Percentiles rank a stretch among this genome's conserved stretches.
Conservation (phyloP, 257 asterid species). For the Jacaranda copaia region DNA sequence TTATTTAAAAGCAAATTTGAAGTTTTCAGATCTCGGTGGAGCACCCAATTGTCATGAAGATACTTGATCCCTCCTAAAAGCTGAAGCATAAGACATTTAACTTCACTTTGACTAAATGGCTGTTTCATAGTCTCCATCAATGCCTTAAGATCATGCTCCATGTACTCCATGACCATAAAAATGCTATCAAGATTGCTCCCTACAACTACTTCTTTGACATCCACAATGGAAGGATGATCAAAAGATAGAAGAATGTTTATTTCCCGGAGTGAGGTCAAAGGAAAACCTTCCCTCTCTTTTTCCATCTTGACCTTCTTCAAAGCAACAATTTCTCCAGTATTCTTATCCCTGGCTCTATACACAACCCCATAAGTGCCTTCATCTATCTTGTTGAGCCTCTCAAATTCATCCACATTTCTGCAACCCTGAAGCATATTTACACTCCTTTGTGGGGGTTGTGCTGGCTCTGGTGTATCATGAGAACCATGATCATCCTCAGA, state of each 20-base stretch:
- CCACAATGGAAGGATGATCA: constrained; percentile 82
- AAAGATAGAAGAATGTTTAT: constrained; percentile 88
- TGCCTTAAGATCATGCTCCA: constrained; percentile 96
- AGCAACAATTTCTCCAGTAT: constrained; percentile 91
- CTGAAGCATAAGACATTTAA: constrained; percentile 93
- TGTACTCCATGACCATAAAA: constrained; percentile 97
- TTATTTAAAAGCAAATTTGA: constrained; percentile 87
- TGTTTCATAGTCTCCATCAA: constrained; percentile 90
- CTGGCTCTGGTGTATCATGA: constrained; percentile 54
- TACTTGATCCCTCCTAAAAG: constrained; percentile 81
- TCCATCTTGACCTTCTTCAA: constrained; percentile 97
- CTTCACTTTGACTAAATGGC: constrained; percentile 93
- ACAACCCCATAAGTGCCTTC: constrained; percentile 98
- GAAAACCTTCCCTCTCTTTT: constrained; percentile 96
- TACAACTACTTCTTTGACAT: constrained; percentile 95
- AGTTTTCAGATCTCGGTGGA: constrained; percentile 89
- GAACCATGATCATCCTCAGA: constrained; percentile 61
- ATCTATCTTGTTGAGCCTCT: constrained; percentile 88
- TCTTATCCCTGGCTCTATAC: constrained; percentile 88
- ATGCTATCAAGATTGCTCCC: constrained; percentile 89
- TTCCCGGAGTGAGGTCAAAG: constrained; percentile 87
- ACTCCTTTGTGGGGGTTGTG: constrained; percentile 58
- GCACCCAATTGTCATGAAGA: constrained; percentile 97
- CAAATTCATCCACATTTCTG: constrained; percentile 88
- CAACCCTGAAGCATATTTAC: constrained; percentile 94